Conservation (phyloP, 768 basidiomycete species). For the Mycena capillaripes region DNA sequence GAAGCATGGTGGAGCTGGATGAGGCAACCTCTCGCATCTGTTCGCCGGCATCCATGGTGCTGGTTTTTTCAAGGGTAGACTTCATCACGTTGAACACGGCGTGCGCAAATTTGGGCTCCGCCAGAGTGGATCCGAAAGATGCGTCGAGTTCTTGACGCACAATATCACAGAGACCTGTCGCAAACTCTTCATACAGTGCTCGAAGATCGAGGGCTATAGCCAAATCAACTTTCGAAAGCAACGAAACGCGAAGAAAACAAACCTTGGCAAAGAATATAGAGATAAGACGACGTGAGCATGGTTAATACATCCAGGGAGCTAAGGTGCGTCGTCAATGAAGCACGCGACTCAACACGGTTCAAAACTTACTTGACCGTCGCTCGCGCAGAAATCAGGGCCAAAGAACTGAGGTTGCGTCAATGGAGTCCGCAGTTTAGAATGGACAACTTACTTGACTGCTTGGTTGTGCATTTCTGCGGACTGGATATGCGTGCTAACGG, state of each 20-base stretch:
- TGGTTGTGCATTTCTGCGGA: constrained; percentile 91
- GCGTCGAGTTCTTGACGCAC: constrained; percentile 62
- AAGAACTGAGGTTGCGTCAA: constrained; percentile 13
- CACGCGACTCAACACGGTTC: too few species aligned
- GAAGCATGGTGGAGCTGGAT: constrained; percentile 65
- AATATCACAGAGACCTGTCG: constrained; percentile 58
- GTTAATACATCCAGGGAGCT: constrained; percentile 84
- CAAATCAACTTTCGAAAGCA: neutral
- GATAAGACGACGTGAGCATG: constrained; percentile 79
- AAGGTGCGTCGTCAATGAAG: too few species aligned
- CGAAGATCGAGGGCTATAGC: constrained; percentile 80
- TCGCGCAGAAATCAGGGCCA: constrained; percentile 74
- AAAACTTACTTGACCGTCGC: constrained; percentile 85
- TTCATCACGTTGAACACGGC: constrained; percentile 59
- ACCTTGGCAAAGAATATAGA: constrained; percentile 81
- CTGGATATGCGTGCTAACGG: constrained; percentile 85
- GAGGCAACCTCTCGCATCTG: constrained; percentile 76
- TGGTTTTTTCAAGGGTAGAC: constrained; percentile 74
- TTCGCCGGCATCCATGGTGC: constrained; percentile 76
- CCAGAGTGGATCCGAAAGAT: constrained; percentile 57
- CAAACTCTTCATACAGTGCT: constrained; percentile 76
- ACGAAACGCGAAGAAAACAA: constrained; percentile 11
- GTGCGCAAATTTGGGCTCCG: constrained; percentile 50
- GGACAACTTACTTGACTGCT: constrained; percentile 75
- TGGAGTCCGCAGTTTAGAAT: neutral